Evolutionary conservation across 495 filamentous ascomycete genomes (phyloP).

Genomic region (Tricharina praecox): DNA sequence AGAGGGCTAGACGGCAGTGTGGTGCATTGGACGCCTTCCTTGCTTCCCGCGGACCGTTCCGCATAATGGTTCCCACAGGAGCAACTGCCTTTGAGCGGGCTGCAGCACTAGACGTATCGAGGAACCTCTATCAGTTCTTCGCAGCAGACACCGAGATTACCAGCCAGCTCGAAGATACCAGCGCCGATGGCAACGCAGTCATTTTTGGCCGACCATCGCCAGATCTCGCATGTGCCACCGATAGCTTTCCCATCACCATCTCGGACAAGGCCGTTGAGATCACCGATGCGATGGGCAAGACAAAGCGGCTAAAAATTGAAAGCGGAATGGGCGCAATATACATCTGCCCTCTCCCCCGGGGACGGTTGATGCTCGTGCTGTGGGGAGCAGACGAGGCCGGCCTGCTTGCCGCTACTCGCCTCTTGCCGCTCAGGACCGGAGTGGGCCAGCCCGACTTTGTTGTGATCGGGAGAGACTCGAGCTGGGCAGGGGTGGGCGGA

Average conservation of each 20-base stretch:
- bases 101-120: slow-evolving; percentile 38
- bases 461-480: slow-evolving; percentile 30
- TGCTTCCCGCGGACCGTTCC: slow-evolving; percentile 31
- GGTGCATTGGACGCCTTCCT: slow-evolving; percentile 39
- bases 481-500: slow-evolving; percentile 38
- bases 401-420: slow-evolving; percentile 36
- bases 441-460: slow-evolving; percentile 44
- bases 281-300: slow-evolving; percentile 13
- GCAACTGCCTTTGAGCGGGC: slow-evolving; percentile 8
- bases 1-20: slow-evolving; percentile 31
- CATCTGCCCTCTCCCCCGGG: slow-evolving; percentile 31
- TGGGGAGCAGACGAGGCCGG: slow-evolving; percentile 36
- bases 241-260: background rate
- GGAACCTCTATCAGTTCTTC: slow-evolving; percentile 45
- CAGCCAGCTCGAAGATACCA: slow-evolving; percentile 5
- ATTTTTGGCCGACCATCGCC: slow-evolving; percentile 13
- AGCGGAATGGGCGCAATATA: slow-evolving; percentile 34
- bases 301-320: slow-evolving; percentile 21
- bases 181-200: slow-evolving; percentile 29
- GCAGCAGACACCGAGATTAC: slow-evolving; percentile 36
- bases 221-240: background rate
- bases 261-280: slow-evolving; percentile 8
- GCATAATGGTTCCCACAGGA: slow-evolving; percentile 27
- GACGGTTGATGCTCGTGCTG: slow-evolving; percentile 38
- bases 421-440: slow-evolving; percentile 41